Conservation (phyloP, 352 stramenopile genomes). For the Phytophthora fragariae region DNA sequence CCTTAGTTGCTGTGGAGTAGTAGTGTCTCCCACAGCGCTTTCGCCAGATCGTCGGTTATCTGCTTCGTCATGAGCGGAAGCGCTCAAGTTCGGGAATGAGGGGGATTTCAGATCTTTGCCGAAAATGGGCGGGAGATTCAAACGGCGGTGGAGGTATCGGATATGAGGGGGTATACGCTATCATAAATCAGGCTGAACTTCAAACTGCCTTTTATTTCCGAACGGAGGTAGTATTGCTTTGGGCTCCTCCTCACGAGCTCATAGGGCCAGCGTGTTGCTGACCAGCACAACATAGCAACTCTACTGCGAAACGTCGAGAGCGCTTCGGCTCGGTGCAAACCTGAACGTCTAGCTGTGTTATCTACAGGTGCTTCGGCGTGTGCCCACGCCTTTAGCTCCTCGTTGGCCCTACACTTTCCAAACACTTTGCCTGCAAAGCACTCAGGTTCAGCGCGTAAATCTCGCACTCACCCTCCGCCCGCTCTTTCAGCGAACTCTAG, state of each 20-base stretch:
- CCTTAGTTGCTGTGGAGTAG: no score
- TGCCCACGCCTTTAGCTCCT: background rate
- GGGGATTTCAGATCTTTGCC: no score
- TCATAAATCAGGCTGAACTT: no score
- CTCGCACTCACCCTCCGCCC: background rate
- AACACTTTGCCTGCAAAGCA: background rate
- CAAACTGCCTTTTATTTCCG: no score
- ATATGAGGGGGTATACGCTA: no score
- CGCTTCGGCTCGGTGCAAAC: background rate
- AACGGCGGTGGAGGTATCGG: no score
- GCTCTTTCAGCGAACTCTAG: background rate
- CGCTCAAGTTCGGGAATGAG: no score
- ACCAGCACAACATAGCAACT: slow-evolving; percentile 2
- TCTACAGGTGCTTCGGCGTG: background rate
- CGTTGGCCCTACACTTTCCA: background rate
- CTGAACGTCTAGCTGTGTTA: background rate
- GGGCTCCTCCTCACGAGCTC: slow-evolving; percentile 3
- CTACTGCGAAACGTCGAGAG: background rate
- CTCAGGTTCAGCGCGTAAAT: background rate
- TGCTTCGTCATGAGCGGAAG: no score
- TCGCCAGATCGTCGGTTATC: no score
- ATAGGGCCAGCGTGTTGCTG: background rate
- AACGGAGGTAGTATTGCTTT: no score
- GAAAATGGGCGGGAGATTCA: no score
- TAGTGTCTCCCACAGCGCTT: no score